Conservation (phyloP, 441 rosid species). For the California macrophylla region DNA sequence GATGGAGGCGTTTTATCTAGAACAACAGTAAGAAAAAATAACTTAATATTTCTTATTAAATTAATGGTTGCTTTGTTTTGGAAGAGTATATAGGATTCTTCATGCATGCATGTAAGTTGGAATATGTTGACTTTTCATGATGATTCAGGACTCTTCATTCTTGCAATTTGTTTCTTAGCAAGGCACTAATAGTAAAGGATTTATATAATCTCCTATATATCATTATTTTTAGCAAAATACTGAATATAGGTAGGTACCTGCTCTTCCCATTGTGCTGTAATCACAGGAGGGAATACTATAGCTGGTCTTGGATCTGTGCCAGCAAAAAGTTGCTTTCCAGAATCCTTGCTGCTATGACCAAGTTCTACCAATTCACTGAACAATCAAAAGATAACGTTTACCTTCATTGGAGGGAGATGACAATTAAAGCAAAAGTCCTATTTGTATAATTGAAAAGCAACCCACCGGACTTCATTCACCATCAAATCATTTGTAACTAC, state of each 20-base stretch:
- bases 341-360: conserved; percentile 81
- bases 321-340: conserved; percentile 86
- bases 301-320: conserved; percentile 84
- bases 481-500: conserved; percentile 91
- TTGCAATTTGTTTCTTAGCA: not conserved
- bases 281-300: conserved; percentile 67
- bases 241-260: conserved; percentile 45
- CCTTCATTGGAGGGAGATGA: conserved; percentile 12
- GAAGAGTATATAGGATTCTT: not conserved
- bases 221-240: not conserved
- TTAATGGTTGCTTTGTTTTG: not conserved
- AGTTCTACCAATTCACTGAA: conserved; percentile 78
- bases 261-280: conserved; percentile 88
- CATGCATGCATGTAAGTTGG: not conserved
- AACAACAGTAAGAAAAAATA: conserved; percentile 14
- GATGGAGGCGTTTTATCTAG: conserved; percentile 85
- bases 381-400: conserved; percentile 11
- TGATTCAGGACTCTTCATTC: not conserved
- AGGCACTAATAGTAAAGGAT: not conserved
- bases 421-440: not conserved
- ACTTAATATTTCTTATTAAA: conserved; percentile 7
- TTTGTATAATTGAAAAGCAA: conserved; percentile 4
- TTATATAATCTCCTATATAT: not conserved
- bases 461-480: conserved; percentile 92
- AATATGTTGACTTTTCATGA: not conserved